These are phyloP conservation scores for Solanum chacoense DNA, from an alignment of 305 asterid species.

Conservation along the genomic window DNA sequence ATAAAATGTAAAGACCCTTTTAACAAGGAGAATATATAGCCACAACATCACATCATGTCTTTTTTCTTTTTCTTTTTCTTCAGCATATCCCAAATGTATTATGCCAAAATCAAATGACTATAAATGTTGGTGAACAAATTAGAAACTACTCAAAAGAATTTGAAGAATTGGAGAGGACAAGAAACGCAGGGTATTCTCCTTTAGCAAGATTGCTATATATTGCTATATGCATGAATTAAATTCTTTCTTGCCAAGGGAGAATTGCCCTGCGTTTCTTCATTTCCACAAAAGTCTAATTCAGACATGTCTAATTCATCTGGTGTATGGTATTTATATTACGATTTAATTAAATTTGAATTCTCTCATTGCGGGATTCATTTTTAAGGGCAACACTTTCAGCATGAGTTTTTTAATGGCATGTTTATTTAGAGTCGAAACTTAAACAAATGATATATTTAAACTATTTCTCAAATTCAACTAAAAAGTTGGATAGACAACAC, in stretches of 20 bases:
- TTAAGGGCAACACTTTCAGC: background rate
- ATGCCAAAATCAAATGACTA: background rate
- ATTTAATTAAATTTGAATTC: background rate
- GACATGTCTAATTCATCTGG: background rate
- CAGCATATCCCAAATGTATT: background rate
- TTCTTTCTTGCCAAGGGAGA: background rate
- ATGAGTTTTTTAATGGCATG: background rate
- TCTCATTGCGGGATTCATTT: background rate
- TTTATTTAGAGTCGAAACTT: background rate
- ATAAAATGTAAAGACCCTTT: background rate
- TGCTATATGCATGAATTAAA: background rate
- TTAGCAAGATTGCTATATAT: background rate
- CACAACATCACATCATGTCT: background rate
- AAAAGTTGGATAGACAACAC: background rate
- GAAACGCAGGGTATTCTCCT: background rate
- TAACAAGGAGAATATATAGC: background rate
- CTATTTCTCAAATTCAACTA: background rate
- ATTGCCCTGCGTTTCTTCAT: background rate
- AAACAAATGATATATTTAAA: too few species aligned
- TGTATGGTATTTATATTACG: background rate
- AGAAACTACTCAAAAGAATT: background rate
- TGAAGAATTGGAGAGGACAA: background rate
- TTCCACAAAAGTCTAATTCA: background rate
- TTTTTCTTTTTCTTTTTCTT: background rate
- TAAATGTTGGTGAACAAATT: background rate